Evolutionary conservation across 73 alveolate genomes (phyloP), one percentile per base, ranked within the genome.

Genomic region (Loxodes magnus): DNA sequence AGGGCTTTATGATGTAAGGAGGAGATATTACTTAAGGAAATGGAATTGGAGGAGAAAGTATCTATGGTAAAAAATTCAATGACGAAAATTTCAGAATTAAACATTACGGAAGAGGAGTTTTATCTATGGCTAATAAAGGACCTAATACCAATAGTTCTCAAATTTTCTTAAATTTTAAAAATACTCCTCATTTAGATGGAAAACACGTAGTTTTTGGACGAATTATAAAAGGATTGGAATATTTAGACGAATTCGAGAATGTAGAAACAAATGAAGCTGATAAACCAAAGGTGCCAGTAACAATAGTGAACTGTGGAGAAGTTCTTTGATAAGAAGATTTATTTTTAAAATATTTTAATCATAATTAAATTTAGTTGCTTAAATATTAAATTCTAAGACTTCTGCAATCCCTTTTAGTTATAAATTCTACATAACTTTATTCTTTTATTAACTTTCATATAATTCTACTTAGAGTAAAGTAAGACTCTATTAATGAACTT

Each of bases 41-140:
- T 64, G 98, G 98, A 16, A 83, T 93, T 36, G 75, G 75, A 34
- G 98, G 98, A 14, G 77, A 56, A 33, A 76, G 94, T 31, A 91
- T 91, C 66, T 91, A 91, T 51, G 98, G 98, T 23, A 62, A 72
- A 16, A 68, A 72, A 43, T 88, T 92, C 49, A 92, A 65, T 10
- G 98, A 92, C 53, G 98, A 92, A 65, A 75, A 85, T 69, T 89
- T 92, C 67, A 54, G 77, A 64, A 62, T 84, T 27, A 73, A 82
- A 53, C 98, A 92, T 54, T 67, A 83, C 6, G 68, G 92, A 38
- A 81, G 92, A 6, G 83, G 83, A 43, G 59, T 84, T 15, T 61
- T 92, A 35, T 88, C 97, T 19, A 92, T 92, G 98, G 97, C 97
- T 21, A 92, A 88, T 64, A 80, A 92, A 37, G 98, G 98, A 17